Conservation (phyloP, 148 eudicot genomes). For the Nepenthes gracilis region DNA sequence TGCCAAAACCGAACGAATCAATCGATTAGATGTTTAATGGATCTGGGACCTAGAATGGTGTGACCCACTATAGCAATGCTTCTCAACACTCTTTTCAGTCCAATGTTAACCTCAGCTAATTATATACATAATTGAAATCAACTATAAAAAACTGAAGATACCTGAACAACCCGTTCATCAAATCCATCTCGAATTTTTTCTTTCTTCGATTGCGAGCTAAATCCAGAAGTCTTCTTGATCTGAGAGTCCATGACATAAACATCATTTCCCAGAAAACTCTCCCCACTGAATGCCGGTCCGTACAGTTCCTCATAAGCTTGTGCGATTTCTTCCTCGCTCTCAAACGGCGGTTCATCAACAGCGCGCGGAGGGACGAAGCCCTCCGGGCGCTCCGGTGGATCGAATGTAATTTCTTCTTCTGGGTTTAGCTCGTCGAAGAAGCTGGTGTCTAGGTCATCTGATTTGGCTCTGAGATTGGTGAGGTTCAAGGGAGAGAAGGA, state of each 20-base stretch:
- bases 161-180: slow-evolving; percentile 62
- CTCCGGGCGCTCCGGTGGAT: slow-evolving; percentile 61
- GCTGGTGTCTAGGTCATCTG: slow-evolving; percentile 29
- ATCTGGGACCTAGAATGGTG: no score
- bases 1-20: no score
- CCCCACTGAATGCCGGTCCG: slow-evolving; percentile 80
- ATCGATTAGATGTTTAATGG: no score
- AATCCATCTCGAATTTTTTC: slow-evolving; percentile 80
- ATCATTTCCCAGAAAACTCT: slow-evolving; percentile 47
- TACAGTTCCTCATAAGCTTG: slow-evolving; percentile 78
- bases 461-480: slow-evolving; percentile 9
- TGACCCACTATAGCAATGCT: background rate
- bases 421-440: slow-evolving; percentile 34
- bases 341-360: slow-evolving; percentile 65
- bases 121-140: background rate
- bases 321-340: slow-evolving; percentile 45
- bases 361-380: slow-evolving; percentile 42
- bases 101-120: background rate
- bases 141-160: background rate
- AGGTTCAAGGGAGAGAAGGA: slow-evolving; percentile 10
- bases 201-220: slow-evolving; percentile 44
- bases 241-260: slow-evolving; percentile 61
- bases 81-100: background rate
- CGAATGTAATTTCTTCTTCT: slow-evolving; percentile 33
- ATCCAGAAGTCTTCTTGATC: slow-evolving; percentile 44